Percentiles rank a stretch among this genome's conserved stretches.
phyloP scores from a whole-genome alignment of 2,329 filamentous ascomycete species.

The Calonectria pseudoreteaudii region DNA sequence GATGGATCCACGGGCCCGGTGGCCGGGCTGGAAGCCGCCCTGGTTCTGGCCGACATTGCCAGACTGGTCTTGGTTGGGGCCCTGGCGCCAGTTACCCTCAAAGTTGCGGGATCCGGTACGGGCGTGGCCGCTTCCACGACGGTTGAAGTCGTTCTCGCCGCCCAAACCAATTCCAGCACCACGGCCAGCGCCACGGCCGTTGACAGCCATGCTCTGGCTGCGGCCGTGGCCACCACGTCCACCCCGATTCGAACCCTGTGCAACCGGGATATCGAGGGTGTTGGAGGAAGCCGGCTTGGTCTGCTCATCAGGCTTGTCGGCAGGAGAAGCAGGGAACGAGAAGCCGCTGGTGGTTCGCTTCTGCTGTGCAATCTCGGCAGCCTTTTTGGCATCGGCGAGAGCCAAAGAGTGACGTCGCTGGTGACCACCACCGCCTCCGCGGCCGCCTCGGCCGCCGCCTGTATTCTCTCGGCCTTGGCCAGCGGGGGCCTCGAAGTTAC shows the following conservation, averaged over 20 bases:
- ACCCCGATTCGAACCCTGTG: constrained; percentile 61
- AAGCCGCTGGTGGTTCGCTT: constrained; percentile 95
- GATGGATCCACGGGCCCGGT: constrained; percentile 86
- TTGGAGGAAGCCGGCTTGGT: constrained; percentile 49
- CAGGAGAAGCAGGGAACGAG: constrained; percentile 83
- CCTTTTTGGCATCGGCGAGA: constrained; percentile 96
- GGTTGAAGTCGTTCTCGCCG: constrained; percentile 72
- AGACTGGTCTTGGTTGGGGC: constrained; percentile 70
- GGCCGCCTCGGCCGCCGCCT: constrained; percentile 73
- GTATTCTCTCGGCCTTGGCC: constrained; percentile 50
- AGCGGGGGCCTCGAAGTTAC: constrained; percentile 77
- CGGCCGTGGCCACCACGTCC: constrained; percentile 74
- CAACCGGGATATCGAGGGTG: constrained; percentile 49
- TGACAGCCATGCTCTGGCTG: constrained; percentile 91
- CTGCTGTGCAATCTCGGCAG: constrained; percentile 95
- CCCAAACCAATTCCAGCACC: constrained; percentile 68
- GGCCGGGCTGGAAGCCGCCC: constrained; percentile 86
- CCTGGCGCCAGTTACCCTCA: constrained; percentile 95
- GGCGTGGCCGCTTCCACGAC: constrained; percentile 84
- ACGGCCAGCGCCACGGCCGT: constrained; percentile 76
- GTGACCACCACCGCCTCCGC: constrained; percentile 82
- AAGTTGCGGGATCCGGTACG: constrained; percentile 92
- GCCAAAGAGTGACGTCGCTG: constrained; percentile 95
- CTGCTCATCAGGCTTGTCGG: constrained; percentile 69
- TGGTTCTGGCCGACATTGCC: constrained; percentile 66